A percentile compares a stretch with the other conserved stretches of the same genome.
Evolutionary conservation across 139 green algal species (phyloP).

Genomic region (Tetraselmis chui): DNA sequence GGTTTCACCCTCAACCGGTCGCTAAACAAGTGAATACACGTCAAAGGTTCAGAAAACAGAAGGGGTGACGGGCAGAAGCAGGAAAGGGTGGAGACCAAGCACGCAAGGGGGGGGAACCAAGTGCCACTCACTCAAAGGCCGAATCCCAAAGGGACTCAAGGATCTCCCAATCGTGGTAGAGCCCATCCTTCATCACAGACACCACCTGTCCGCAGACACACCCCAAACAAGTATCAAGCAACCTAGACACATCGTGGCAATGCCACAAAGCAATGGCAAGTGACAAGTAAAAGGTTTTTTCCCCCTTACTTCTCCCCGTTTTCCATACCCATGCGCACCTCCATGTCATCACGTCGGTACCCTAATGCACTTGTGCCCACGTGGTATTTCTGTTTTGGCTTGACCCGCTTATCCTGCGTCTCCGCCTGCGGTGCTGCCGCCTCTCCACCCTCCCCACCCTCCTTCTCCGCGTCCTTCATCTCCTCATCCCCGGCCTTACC

Average conservation of each 20-base stretch:
- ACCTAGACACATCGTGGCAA: too few species aligned
- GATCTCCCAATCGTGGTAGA: conserved; percentile 69
- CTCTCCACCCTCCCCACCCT: conserved; percentile 3
- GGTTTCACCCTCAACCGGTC: conserved; percentile 71
- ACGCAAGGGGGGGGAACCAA: neutral
- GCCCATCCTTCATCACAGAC: conserved; percentile 43
- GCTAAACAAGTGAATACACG: conserved; percentile 27
- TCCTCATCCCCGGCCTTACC: conserved; percentile 17
- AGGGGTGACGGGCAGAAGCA: neutral
- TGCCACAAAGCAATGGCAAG: too few species aligned
- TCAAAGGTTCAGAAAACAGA: neutral
- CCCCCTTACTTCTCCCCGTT: too few species aligned
- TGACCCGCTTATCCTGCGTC: conserved; percentile 12
- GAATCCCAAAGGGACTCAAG: conserved; percentile 66
- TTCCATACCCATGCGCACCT: too few species aligned
- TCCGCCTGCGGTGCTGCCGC: too few species aligned
- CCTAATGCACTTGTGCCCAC: conserved; percentile 39
- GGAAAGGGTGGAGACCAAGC: neutral
- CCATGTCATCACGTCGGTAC: conserved; percentile 53
- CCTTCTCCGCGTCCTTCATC: conserved; percentile 27
- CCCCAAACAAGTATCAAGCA: too few species aligned
- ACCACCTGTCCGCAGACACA: too few species aligned
- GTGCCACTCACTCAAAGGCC: conserved; percentile 49
- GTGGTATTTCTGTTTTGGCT: conserved; percentile 24
- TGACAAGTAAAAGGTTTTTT: too few species aligned